phyloP scores from a whole-genome alignment of 2,329 filamentous ascomycete species.

The Aureobasidium vineae region DNA sequence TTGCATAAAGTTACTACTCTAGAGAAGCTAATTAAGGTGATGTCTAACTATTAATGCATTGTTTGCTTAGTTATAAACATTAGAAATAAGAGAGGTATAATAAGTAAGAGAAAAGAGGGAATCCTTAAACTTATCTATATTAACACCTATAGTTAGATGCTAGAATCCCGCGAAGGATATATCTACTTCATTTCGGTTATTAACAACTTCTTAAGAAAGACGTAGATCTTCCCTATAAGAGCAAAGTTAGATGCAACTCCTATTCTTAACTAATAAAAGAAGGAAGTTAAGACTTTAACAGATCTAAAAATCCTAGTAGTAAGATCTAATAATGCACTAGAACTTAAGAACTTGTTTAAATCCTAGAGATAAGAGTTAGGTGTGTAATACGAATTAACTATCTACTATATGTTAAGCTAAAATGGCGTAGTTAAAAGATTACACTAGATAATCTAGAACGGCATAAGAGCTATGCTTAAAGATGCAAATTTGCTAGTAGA shows the following conservation, averaged over 20 bases:
- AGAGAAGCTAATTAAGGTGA: background rate
- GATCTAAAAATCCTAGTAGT: background rate
- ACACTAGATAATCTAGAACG: background rate
- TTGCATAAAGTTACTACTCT: slow-evolving; percentile 7
- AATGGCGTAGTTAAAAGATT: background rate
- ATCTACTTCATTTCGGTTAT: background rate
- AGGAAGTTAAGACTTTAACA: background rate
- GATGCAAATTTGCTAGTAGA: background rate
- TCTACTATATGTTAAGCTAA: background rate
- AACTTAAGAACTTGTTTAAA: background rate
- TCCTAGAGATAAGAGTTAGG: background rate
- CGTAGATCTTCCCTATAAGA: background rate
- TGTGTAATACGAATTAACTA: background rate
- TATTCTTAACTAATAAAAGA: slow-evolving; percentile 2
- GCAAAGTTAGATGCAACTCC: background rate
- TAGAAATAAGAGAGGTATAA: background rate
- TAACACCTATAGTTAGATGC: background rate
- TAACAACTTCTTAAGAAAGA: background rate
- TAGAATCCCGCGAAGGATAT: background rate
- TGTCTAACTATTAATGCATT: background rate
- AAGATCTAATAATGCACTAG: slow-evolving; percentile 1
- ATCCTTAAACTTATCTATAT: slow-evolving; percentile 3
- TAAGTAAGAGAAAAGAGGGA: background rate
- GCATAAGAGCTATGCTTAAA: background rate
- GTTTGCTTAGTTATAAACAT: background rate